A percentile compares a stretch with the other conserved stretches of the same genome.
These are phyloP conservation scores for Didymosphaeria variabile DNA, from an alignment of 2,329 filamentous ascomycete genomes.

Conservation along the genomic window DNA sequence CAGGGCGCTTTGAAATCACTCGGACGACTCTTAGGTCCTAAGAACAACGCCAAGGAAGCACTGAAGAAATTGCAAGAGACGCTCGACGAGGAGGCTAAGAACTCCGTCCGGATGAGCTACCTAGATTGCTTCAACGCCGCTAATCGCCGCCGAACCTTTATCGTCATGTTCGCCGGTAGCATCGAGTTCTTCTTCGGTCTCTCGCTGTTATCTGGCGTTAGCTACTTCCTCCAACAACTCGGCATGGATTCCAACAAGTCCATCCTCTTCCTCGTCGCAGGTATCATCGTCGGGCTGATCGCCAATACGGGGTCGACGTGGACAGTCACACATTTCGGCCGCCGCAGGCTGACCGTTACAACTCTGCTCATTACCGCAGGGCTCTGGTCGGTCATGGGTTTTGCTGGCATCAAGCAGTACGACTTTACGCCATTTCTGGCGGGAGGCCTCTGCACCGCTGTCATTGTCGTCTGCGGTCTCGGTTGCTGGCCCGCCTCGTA, in stretches of 20 bases:
- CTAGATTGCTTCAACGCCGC: slow-evolving; percentile 32
- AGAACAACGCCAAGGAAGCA: slow-evolving; percentile 37
- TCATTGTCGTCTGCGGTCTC: slow-evolving; percentile 24
- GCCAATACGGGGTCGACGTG: slow-evolving; percentile 23
- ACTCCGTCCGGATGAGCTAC: slow-evolving; percentile 43
- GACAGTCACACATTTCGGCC: slow-evolving; percentile 25
- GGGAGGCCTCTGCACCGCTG: slow-evolving; percentile 16
- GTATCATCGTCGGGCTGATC: slow-evolving; percentile 22
- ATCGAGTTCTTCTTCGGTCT: slow-evolving; percentile 59
- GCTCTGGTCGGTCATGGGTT: slow-evolving; percentile 26
- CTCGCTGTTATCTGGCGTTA: slow-evolving; percentile 54
- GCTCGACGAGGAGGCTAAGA: slow-evolving; percentile 60
- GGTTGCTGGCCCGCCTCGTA: slow-evolving; percentile 29
- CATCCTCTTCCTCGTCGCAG: slow-evolving; percentile 26
- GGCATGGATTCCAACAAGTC: slow-evolving; percentile 21
- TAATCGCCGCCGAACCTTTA: slow-evolving; percentile 29
- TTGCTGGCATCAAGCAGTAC: slow-evolving; percentile 25
- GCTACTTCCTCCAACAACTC: slow-evolving; percentile 44
- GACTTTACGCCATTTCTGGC: slow-evolving; percentile 23
- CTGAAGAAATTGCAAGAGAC: slow-evolving; percentile 48
- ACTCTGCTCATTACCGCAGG: slow-evolving; percentile 19
- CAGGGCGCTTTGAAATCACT: slow-evolving; percentile 55
- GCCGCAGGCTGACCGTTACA: slow-evolving; percentile 19
- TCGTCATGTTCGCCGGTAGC: slow-evolving; percentile 52
- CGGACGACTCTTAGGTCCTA: slow-evolving; percentile 56